These are phyloP conservation scores for Botrytis fragariae DNA, from an alignment of 2,329 filamentous ascomycete species.

Conservation along the genomic window DNA sequence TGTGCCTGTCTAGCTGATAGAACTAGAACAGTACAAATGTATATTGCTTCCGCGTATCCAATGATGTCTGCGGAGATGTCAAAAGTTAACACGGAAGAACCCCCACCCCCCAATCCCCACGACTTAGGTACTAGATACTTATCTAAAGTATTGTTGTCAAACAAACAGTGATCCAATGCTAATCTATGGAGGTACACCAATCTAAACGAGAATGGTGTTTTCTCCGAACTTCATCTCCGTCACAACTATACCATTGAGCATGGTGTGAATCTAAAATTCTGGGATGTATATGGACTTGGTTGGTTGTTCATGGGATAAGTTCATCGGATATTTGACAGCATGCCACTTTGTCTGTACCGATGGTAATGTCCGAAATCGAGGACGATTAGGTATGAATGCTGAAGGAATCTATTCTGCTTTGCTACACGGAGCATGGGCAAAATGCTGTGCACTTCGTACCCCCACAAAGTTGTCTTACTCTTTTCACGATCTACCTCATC, in stretches of 20 bases:
- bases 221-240: constrained; percentile 9
- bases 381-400: background rate
- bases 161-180: background rate
- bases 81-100: background rate
- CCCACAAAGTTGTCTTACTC: constrained; percentile 9
- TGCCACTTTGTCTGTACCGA: background rate
- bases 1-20: constrained; percentile 4
- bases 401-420: background rate
- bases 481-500: background rate
- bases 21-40: background rate
- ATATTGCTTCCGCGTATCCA: background rate
- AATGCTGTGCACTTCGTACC: constrained; percentile 1
- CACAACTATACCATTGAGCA: background rate
- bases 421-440: background rate
- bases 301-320: background rate
- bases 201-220: background rate
- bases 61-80: background rate
- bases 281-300: background rate
- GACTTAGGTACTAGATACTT: constrained; percentile 2
- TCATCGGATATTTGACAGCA: background rate
- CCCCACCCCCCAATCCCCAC: background rate
- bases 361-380: background rate
- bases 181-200: background rate
- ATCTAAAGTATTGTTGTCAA: background rate
- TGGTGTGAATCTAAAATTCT: background rate